Evolutionary conservation across 2,329 filamentous ascomycete species (phyloP).

Genomic region (Hypocrella siamensis): DNA sequence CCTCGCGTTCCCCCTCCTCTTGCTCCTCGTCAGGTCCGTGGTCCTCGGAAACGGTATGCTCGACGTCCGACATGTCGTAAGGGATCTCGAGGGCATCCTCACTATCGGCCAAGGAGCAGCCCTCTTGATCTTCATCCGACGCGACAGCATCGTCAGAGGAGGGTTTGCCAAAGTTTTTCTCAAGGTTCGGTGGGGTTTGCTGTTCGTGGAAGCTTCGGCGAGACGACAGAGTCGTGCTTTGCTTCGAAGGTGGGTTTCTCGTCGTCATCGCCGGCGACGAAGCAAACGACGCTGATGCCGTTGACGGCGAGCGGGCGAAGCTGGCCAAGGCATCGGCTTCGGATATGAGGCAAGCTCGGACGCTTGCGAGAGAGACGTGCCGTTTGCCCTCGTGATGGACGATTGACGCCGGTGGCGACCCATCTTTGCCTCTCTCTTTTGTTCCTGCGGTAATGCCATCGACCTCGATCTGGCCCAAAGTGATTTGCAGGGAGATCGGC

Average conservation of each 20-base stretch:
- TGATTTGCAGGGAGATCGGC: slow-evolving; percentile 47
- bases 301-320: slow-evolving; percentile 39
- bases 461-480: slow-evolving; percentile 47
- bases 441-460: slow-evolving; percentile 44
- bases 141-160: slow-evolving; percentile 7
- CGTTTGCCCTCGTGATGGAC: slow-evolving; percentile 47
- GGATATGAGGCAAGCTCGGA: slow-evolving; percentile 50
- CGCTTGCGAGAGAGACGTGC: slow-evolving; percentile 44
- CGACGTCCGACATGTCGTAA: slow-evolving; percentile 24
- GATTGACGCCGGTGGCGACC: slow-evolving; percentile 17
- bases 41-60: no score
- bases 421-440: slow-evolving; percentile 8
- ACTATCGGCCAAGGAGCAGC: slow-evolving; percentile 26
- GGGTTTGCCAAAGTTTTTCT: slow-evolving; percentile 11
- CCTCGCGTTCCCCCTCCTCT: slow-evolving; percentile 18
- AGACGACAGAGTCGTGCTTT: slow-evolving; percentile 14
- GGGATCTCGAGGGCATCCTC: slow-evolving; percentile 41
- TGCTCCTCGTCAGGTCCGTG: slow-evolving; percentile 20
- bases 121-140: slow-evolving; percentile 8
- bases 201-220: slow-evolving; percentile 12
- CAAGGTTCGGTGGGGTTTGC: slow-evolving; percentile 9
- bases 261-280: slow-evolving; percentile 36
- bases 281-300: slow-evolving; percentile 23
- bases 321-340: slow-evolving; percentile 51
- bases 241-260: slow-evolving; percentile 17